Conservation (phyloP, 164 flowering plant genomes). For the Macadamia tetraphylla region DNA sequence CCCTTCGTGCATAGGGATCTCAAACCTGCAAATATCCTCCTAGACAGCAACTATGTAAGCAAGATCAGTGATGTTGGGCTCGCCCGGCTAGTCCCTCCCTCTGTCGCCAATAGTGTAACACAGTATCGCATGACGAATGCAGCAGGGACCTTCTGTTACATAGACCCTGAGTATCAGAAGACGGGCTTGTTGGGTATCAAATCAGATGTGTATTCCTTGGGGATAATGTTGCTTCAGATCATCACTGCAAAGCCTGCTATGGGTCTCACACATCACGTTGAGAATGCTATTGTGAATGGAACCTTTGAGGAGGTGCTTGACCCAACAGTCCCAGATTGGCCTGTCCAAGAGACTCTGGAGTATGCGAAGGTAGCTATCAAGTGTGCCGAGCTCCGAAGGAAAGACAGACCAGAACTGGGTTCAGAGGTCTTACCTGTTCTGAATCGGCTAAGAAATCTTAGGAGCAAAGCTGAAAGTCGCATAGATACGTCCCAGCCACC, state of each 20-base stretch:
- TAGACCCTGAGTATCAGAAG: constrained; percentile 85
- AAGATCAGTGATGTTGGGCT: constrained; percentile 81
- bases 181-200: constrained; percentile 60
- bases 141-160: constrained; percentile 81
- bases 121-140: constrained; percentile 74
- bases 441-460: constrained; percentile 43
- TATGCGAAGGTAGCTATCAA: constrained; percentile 47
- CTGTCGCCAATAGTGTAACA: constrained; percentile 57
- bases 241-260: constrained; percentile 67
- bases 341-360: constrained; percentile 39
- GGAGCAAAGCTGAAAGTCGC: constrained; percentile 4
- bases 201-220: constrained; percentile 70
- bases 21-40: constrained; percentile 71
- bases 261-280: constrained; percentile 60
- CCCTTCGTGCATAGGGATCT: constrained; percentile 80
- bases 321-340: constrained; percentile 62
- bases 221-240: constrained; percentile 65
- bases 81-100: constrained; percentile 62
- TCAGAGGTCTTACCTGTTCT: constrained; percentile 57
- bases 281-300: constrained; percentile 46
- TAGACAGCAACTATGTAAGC: constrained; percentile 58
- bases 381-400: constrained; percentile 58
- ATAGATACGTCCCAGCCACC: neutral
- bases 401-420: constrained; percentile 66
- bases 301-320: constrained; percentile 49